phyloP scores from a whole-genome alignment of 2,329 filamentous ascomycete genomes.

The Diaporthe eres region DNA sequence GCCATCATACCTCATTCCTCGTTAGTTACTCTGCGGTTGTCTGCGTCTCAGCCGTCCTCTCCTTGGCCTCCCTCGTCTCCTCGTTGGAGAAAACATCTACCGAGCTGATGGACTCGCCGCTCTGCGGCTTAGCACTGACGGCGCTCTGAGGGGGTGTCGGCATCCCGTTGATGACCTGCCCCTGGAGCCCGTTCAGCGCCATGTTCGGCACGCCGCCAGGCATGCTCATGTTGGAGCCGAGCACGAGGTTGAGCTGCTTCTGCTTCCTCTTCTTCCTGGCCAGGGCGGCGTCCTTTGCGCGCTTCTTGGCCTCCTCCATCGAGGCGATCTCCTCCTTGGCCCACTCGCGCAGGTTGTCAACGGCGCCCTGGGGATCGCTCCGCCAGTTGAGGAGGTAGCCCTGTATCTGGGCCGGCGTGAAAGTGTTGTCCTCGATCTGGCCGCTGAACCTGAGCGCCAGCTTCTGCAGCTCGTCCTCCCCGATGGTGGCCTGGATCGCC shows the following conservation, averaged over 20 bases:
- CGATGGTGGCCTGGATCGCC: slow-evolving; percentile 21
- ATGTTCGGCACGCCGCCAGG: background rate
- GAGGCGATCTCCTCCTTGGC: slow-evolving; percentile 52
- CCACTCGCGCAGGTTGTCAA: slow-evolving; percentile 53
- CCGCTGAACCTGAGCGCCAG: slow-evolving; percentile 69
- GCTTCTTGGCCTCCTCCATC: slow-evolving; percentile 47
- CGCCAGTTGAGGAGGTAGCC: slow-evolving; percentile 62
- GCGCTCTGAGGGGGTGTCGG: slow-evolving; percentile 18
- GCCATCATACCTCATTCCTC: background rate
- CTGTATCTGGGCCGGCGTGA: slow-evolving; percentile 66
- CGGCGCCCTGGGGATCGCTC: slow-evolving; percentile 55
- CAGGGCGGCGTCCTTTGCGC: slow-evolving; percentile 38
- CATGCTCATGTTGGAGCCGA: background rate
- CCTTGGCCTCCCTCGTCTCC: background rate
- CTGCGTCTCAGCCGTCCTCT: slow-evolving; percentile 4
- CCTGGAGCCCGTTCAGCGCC: background rate
- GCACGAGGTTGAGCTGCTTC: slow-evolving; percentile 38
- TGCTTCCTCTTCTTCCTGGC: slow-evolving; percentile 44
- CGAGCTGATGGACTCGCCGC: background rate
- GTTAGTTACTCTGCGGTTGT: background rate
- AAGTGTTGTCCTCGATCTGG: slow-evolving; percentile 61
- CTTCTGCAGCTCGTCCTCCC: slow-evolving; percentile 52
- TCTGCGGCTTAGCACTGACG: slow-evolving; percentile 13
- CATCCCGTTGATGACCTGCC: background rate
- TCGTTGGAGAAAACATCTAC: slow-evolving; percentile 3